A percentile compares a stretch with the other conserved stretches of the same genome.
Conservation (phyloP, 805 yeast species). For the Metschnikowia orientalis region DNA sequence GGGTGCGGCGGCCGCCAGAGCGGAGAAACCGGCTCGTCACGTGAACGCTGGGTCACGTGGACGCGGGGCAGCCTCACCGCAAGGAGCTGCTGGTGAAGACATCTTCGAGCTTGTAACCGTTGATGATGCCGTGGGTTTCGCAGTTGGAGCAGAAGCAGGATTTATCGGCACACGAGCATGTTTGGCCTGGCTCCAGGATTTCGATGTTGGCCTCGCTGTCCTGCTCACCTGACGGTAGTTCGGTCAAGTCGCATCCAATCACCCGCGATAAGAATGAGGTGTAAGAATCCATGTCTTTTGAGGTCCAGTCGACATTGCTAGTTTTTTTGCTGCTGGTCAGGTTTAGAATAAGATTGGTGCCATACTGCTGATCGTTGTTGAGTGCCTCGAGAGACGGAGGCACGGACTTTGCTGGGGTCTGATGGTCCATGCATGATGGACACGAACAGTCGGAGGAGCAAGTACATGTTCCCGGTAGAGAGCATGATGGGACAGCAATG, state of each 20-base stretch:
- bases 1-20: too few species aligned
- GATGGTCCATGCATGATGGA: slow-evolving; percentile 35
- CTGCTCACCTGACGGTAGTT: slow-evolving; percentile 3
- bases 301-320: neutral
- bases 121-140: slow-evolving; percentile 43
- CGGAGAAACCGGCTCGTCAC: too few species aligned
- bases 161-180: slow-evolving; percentile 16
- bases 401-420: slow-evolving; percentile 10
- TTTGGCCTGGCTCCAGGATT: neutral
- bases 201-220: neutral
- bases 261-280: slow-evolving; percentile 4
- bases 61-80: neutral
- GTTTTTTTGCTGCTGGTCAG: slow-evolving; percentile 1
- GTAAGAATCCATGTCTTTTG: slow-evolving; percentile 6
- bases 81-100: slow-evolving; percentile 23
- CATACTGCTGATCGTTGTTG: slow-evolving; percentile 13
- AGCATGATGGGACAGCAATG: slow-evolving; percentile 30
- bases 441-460: slow-evolving; percentile 37
- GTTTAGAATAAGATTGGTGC: slow-evolving; percentile 12
- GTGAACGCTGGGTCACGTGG: too few species aligned
- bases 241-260: slow-evolving; percentile 5
- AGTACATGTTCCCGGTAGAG: slow-evolving; percentile 33
- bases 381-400: slow-evolving; percentile 10
- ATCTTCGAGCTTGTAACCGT: slow-evolving; percentile 40
- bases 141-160: slow-evolving; percentile 34